Percentiles rank a stretch among this genome's conserved stretches.
Conservation (phyloP, 768 basidiomycete species). For the Tulasnella sp. region DNA sequence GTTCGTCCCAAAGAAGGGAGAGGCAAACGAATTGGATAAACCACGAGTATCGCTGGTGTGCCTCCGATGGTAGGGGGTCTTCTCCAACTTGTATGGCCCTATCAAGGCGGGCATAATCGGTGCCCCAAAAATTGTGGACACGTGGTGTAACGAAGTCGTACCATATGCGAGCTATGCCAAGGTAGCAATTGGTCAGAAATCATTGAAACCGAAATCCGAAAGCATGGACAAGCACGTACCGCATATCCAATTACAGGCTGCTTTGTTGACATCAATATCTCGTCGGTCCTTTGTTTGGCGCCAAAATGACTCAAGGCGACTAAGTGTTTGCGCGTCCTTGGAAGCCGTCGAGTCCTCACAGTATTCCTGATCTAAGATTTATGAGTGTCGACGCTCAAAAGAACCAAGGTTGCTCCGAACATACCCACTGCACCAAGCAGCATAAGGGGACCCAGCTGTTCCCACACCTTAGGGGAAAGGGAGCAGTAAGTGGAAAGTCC, state of each 20-base stretch:
- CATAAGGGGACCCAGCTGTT: background rate
- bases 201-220: too few species aligned
- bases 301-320: background rate
- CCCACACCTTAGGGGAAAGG: background rate
- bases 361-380: background rate
- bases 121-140: background rate
- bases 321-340: background rate
- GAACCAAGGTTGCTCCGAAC: background rate
- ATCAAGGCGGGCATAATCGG: slow-evolving; percentile 8
- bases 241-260: slow-evolving; percentile 5
- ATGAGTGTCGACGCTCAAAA: too few species aligned
- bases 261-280: background rate
- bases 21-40: background rate
- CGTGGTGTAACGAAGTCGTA: background rate
- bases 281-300: background rate
- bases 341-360: background rate
- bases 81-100: background rate
- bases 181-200: background rate
- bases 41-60: background rate
- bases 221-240: too few species aligned
- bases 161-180: background rate
- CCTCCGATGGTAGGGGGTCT: background rate
- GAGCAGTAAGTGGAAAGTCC: background rate
- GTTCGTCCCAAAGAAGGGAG: slow-evolving; percentile 6
- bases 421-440: background rate